phyloP scores from a whole-genome alignment of 164 flowering plant species.

The Piper betle region DNA sequence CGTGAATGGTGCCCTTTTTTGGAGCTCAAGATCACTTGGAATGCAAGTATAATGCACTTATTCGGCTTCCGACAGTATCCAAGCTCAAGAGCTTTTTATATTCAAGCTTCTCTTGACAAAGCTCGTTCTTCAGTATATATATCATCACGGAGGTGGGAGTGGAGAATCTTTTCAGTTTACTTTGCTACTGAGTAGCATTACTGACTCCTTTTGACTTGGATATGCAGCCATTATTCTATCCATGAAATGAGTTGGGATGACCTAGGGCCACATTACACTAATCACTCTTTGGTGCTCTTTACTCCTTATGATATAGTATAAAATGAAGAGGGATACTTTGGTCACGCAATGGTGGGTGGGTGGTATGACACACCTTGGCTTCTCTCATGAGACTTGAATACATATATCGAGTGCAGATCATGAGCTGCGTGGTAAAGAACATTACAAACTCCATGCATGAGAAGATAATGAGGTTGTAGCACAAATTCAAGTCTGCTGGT shows the following conservation, averaged over 20 bases:
- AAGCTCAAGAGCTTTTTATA: neutral
- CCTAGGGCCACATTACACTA: neutral
- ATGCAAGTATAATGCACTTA: neutral
- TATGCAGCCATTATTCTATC: neutral
- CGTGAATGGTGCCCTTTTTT: no score
- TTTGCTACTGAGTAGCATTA: no score
- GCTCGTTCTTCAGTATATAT: neutral
- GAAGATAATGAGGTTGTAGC: no score
- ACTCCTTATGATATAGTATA: neutral
- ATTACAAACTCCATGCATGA: no score
- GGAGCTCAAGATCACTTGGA: no score
- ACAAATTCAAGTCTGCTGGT: neutral
- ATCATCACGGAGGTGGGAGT: no score
- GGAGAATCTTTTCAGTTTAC: neutral
- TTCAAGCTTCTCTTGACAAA: neutral
- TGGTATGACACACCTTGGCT: no score
- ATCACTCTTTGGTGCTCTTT: neutral
- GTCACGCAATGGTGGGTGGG: neutral
- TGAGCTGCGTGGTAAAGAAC: no score
- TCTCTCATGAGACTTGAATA: no score
- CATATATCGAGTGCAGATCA: no score
- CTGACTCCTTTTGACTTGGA: neutral
- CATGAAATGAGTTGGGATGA: neutral
- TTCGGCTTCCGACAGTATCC: neutral
- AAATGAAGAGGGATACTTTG: no score